These are phyloP conservation scores for Acacia acuminata DNA, from an alignment of 306 rosid genomes.

Conservation along the genomic window DNA sequence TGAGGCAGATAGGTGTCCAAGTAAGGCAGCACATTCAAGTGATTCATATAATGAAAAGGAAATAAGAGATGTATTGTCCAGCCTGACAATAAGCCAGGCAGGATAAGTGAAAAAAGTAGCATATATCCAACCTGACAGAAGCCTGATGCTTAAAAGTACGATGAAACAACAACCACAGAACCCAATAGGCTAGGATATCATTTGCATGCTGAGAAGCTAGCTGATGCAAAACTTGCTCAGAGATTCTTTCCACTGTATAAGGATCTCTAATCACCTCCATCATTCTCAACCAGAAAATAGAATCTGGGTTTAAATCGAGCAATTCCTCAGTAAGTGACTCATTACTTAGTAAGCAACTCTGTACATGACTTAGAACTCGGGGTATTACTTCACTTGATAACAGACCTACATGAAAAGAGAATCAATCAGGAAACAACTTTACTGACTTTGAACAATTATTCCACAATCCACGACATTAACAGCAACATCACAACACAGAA, in stretches of 20 bases:
- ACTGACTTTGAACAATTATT: conserved; percentile 13
- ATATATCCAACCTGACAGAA: conserved; percentile 63
- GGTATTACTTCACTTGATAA: conserved; percentile 61
- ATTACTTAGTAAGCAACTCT: conserved; percentile 43
- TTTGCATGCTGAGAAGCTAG: conserved; percentile 57
- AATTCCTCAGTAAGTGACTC: conserved; percentile 41
- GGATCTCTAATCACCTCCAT: conserved; percentile 73
- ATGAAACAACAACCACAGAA: conserved; percentile 80
- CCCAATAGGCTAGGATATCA: conserved; percentile 90
- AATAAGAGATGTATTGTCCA: background rate
- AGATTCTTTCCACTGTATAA: conserved; percentile 72
- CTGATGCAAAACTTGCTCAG: conserved; percentile 78
- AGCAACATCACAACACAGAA: conserved; percentile 2
- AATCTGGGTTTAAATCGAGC: conserved; percentile 52
- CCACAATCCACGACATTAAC: conserved; percentile 23
- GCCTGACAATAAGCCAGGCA: background rate
- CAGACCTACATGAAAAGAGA: conserved; percentile 59
- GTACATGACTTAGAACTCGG: conserved; percentile 56
- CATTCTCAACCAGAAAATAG: conserved; percentile 74
- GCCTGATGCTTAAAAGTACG: conserved; percentile 45
- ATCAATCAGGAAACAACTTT: conserved; percentile 32
- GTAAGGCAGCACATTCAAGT: background rate
- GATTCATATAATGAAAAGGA: background rate
- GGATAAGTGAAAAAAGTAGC: conserved; percentile 13
- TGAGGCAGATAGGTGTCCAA: background rate